Percentiles rank a stretch among this genome's conserved stretches.
These are phyloP conservation scores for Sclerotinia borealis DNA, from an alignment of 2,329 filamentous ascomycete species.

Conservation along the genomic window DNA sequence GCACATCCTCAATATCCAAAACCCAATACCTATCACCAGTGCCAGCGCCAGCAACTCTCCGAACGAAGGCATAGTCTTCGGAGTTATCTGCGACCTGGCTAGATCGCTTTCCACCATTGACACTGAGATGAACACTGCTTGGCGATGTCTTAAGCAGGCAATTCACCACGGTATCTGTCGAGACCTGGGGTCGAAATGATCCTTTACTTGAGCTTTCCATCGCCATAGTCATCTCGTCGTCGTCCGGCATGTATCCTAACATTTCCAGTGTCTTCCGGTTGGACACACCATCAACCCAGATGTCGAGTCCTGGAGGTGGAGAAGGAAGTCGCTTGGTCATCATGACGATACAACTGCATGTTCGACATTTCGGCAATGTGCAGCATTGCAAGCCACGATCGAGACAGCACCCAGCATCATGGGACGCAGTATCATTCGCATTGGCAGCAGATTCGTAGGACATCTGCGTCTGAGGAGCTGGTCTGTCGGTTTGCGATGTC, in stretches of 20 bases:
- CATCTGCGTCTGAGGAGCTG: no score
- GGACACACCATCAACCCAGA: not conserved
- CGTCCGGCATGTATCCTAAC: not conserved
- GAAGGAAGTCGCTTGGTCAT: no score
- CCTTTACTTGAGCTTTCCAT: not conserved
- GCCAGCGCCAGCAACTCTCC: not conserved
- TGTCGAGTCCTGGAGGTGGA: not conserved
- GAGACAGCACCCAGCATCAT: no score
- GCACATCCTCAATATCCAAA: slow-evolving; percentile 11
- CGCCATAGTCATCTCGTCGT: not conserved
- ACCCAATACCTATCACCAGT: not conserved
- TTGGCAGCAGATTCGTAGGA: no score
- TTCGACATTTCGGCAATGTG: no score
- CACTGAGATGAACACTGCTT: not conserved
- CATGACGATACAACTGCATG: not conserved
- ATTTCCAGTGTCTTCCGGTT: not conserved
- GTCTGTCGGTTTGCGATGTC: no score
- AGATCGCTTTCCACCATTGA: not conserved
- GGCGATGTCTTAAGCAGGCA: not conserved
- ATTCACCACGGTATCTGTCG: not conserved
- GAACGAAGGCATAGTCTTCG: not conserved
- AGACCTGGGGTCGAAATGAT: not conserved
- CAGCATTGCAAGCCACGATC: no score
- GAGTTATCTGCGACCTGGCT: not conserved
- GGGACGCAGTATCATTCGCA: no score